Base-by-base conservation (phyloP, 352 stramenopile species). In the Globisporangium emineosum region DNA sequence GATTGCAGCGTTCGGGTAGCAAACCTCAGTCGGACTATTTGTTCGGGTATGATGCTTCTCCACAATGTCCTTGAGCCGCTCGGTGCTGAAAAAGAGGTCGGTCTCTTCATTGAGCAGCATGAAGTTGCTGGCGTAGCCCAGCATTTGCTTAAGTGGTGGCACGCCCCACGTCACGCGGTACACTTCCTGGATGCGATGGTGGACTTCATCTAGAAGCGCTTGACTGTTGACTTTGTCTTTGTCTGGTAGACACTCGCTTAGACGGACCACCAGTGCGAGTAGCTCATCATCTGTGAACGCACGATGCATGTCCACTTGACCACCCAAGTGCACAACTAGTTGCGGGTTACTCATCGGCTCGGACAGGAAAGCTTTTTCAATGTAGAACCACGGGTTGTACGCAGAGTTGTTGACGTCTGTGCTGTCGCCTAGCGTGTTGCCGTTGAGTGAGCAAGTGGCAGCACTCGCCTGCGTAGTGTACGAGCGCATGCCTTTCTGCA, bases 301-400 rank as follows among this genome's bases (percentile, higher is more conserved):
- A 19, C 35, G 65, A 0, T 62, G 74, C 68, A 91, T 72, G 59
- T 88, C 70, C 0, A 89, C 69, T 79, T 91, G 80, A 1, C 80
- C 83, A 4, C 83, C 83, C 8, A 90, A 50, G 29, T 91, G 83
- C 35, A 89, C 45, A 9, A 83, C 51, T 6, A 91, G 55, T 47
- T 86, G 70, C 8, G 83, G 77, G 13, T 65, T 77, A 9, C 52
- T 61, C 40, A 91, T 66, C n/a, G 80, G 83, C 47, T 87, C 72
- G 2, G 80, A 90, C 12, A 90, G 56, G 12, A 72, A 73, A 25
- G 76, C 67, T 5, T 75, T 69, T 58, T 87, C 72, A 13, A 88
- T 74, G 51, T 75, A 65, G 55, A 88, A 76, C 83, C 83, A 90
- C n/a, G 83, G 83, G 62, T 91, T 91, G 67, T 73, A 89, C 1